phyloP scores from a whole-genome alignment of 768 basidiomycete genomes.

The Lyophyllum decastes region DNA sequence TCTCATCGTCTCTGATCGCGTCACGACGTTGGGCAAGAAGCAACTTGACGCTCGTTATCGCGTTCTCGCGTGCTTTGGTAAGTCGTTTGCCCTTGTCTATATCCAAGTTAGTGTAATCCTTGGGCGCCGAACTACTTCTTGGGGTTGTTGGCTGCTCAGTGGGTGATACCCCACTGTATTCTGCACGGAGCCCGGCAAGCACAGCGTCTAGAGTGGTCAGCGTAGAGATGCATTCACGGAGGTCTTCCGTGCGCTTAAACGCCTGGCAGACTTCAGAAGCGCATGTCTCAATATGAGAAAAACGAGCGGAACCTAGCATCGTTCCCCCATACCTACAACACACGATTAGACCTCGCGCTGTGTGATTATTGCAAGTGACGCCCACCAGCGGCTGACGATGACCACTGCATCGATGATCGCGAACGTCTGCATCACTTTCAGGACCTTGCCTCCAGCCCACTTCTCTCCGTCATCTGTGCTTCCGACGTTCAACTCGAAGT shows the following conservation, averaged over 20 bases:
- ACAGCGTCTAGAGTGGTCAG: slow-evolving; percentile 63
- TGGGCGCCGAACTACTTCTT: slow-evolving; percentile 22
- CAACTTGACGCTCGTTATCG: slow-evolving; percentile 61
- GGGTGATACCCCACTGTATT: slow-evolving; percentile 34
- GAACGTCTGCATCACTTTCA: slow-evolving; percentile 69
- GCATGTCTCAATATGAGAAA: slow-evolving; percentile 78
- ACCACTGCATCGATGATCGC: slow-evolving; percentile 78
- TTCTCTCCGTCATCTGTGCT: slow-evolving; percentile 79
- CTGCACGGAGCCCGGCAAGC: slow-evolving; percentile 54
- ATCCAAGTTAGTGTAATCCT: slow-evolving; percentile 59
- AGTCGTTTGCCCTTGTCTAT: slow-evolving; percentile 66
- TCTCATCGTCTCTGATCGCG: neutral
- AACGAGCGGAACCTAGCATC: slow-evolving; percentile 74
- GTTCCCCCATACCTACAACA: slow-evolving; percentile 74
- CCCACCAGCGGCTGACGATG: slow-evolving; percentile 77
- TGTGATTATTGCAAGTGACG: neutral
- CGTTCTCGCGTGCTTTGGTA: slow-evolving; percentile 67
- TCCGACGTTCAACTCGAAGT: slow-evolving; percentile 68
- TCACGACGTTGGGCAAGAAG: slow-evolving; percentile 45
- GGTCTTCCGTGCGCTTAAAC: slow-evolving; percentile 69
- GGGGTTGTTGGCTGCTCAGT: neutral
- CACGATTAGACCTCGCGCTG: neutral
- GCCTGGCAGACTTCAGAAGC: slow-evolving; percentile 69
- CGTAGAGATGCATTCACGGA: slow-evolving; percentile 59
- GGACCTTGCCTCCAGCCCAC: slow-evolving; percentile 63